phyloP scores from a whole-genome alignment of 2,329 filamentous ascomycete genomes.

The Orbilia oligospora region DNA sequence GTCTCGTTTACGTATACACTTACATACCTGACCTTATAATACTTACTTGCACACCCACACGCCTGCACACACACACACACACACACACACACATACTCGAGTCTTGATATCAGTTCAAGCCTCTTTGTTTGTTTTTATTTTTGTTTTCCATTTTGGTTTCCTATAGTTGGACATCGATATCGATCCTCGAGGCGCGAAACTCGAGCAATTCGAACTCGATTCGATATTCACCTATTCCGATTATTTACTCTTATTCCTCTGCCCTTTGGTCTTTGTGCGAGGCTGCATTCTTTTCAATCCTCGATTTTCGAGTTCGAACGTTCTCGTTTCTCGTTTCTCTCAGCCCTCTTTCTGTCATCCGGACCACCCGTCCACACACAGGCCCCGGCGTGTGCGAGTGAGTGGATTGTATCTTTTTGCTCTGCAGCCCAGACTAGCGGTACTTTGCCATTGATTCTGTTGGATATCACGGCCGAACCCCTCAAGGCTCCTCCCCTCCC shows the following conservation, averaged over 20 bases:
- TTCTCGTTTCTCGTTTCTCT: constrained; percentile 21
- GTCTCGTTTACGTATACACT: constrained; percentile 42
- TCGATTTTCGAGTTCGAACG: too few relatives aligned
- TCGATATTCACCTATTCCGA: too few relatives aligned
- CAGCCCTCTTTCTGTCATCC: constrained; percentile 61
- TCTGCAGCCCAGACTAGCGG: constrained; percentile 25
- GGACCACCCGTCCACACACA: constrained; percentile 34
- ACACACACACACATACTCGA: background rate
- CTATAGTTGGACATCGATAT: constrained; percentile 8
- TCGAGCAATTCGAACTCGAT: background rate
- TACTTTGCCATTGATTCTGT: constrained; percentile 34
- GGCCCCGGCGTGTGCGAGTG: constrained; percentile 48
- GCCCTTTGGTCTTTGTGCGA: constrained; percentile 32
- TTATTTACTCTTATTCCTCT: background rate
- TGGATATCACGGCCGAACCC: constrained; percentile 43
- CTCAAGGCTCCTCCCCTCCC: constrained; percentile 37
- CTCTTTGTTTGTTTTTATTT: constrained; percentile 39
- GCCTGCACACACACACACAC: background rate
- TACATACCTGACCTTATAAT: constrained; percentile 15
- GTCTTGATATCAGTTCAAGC: background rate
- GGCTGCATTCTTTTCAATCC: constrained; percentile 36
- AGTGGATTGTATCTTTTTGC: constrained; percentile 25
- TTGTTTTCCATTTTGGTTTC: background rate
- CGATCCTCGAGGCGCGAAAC: constrained; percentile 10
- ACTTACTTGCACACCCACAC: background rate